phyloP scores from a whole-genome alignment of 139 green algal species.

The Chlamydomonas urium region DNA sequence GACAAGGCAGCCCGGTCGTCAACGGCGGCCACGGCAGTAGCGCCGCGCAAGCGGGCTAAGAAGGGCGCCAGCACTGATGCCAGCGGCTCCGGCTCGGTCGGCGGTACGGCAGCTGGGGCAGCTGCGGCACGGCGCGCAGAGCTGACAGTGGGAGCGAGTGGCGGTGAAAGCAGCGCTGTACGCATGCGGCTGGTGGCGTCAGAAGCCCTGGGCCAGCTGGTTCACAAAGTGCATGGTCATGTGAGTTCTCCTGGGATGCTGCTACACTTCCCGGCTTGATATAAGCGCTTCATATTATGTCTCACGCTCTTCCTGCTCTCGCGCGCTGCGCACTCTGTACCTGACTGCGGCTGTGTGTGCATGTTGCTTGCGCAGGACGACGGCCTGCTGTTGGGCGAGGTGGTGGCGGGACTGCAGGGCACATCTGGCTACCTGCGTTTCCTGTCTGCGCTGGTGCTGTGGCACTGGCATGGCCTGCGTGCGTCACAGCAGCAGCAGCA shows the following conservation, averaged over 20 bases:
- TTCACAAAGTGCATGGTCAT: conserved; percentile 13
- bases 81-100: too few relatives aligned
- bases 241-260: too few relatives aligned
- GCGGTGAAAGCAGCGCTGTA: conserved; percentile 37
- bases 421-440: conserved; percentile 26
- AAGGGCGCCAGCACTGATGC: too few relatives aligned
- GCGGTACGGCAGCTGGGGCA: too few relatives aligned
- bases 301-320: too few relatives aligned
- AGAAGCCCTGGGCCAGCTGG: conserved; percentile 34
- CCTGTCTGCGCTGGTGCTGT: conserved; percentile 29
- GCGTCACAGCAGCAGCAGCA: conserved; percentile 14
- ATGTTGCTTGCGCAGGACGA: background rate
- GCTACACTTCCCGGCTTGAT: too few relatives aligned
- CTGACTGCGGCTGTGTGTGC: background rate
- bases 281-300: too few relatives aligned
- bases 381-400: background rate
- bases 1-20: too few relatives aligned
- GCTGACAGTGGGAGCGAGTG: conserved; percentile 23
- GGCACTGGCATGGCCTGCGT: conserved; percentile 26
- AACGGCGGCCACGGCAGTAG: too few relatives aligned
- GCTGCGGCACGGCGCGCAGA: too few relatives aligned
- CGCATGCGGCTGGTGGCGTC: conserved; percentile 54
- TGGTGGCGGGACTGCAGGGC: background rate
- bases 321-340: too few relatives aligned
- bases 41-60: too few relatives aligned